A percentile compares a stretch with the other conserved stretches of the same genome.
These are phyloP conservation scores for Colletotrichum horii DNA, from an alignment of 2,329 filamentous ascomycete genomes.

Conservation along the genomic window DNA sequence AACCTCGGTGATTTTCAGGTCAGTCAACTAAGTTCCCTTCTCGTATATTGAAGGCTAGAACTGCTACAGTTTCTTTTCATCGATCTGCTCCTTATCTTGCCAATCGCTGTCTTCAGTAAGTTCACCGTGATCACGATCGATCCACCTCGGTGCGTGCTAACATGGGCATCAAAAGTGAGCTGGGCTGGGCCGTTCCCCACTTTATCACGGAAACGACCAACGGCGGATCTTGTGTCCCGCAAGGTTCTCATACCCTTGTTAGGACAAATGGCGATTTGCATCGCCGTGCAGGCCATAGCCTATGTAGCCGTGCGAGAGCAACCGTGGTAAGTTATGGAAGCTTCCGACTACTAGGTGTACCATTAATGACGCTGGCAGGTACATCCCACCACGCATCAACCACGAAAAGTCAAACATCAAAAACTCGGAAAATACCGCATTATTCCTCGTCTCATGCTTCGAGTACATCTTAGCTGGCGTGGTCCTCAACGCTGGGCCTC, in stretches of 20 bases:
- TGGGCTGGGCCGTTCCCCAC: constrained; percentile 86
- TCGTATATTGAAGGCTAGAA: neutral
- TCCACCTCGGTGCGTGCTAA: neutral
- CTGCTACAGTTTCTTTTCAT: constrained; percentile 83
- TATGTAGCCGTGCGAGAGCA: constrained; percentile 80
- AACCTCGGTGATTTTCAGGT: constrained; percentile 96
- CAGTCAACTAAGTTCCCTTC: constrained; percentile 6
- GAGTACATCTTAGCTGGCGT: constrained; percentile 93
- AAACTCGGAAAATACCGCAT: constrained; percentile 91
- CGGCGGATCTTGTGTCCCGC: constrained; percentile 87
- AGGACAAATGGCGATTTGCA: constrained; percentile 84
- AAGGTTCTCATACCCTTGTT: constrained; percentile 91
- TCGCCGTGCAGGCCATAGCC: constrained; percentile 75
- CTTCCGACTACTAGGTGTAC: neutral
- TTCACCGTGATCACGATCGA: neutral
- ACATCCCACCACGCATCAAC: constrained; percentile 78
- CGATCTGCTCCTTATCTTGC: constrained; percentile 88
- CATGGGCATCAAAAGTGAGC: constrained; percentile 67
- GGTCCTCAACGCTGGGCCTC: constrained; percentile 87
- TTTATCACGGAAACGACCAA: constrained; percentile 85
- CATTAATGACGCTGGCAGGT: constrained; percentile 53
- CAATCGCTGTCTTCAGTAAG: constrained; percentile 92
- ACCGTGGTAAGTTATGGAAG: constrained; percentile 66
- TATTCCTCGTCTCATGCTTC: constrained; percentile 91
- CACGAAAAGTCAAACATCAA: constrained; percentile 82